Conservation (phyloP, 805 yeast species). For the Saccharomycopsis fibuligera region DNA sequence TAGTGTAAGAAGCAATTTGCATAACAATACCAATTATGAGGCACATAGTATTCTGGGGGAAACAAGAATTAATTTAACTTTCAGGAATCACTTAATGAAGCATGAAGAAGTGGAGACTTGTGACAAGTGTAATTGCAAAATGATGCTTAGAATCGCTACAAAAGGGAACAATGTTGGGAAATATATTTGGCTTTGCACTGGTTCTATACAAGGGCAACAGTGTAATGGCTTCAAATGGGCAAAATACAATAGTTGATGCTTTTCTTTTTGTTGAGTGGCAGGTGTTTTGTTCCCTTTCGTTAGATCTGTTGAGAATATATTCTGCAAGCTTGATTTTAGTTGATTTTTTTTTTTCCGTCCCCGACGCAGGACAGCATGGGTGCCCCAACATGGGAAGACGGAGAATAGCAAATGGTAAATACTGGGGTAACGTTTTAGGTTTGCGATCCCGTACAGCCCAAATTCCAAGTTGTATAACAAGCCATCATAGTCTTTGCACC, state of each 20-base stretch:
- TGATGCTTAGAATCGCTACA: conserved; percentile 52
- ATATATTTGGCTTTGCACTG: conserved; percentile 64
- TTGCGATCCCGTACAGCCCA: no score
- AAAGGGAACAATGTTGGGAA: conserved; percentile 44
- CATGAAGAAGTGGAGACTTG: conserved; percentile 39
- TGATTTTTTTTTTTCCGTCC: no score
- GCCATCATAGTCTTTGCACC: no score
- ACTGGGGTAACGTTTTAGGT: no score
- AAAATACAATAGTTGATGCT: neutral
- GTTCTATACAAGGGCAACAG: conserved; percentile 27
- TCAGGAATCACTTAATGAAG: conserved; percentile 43
- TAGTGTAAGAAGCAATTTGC: conserved; percentile 41
- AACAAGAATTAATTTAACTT: conserved; percentile 58
- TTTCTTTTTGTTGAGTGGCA: no score
- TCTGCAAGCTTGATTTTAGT: no score
- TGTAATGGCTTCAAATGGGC: conserved; percentile 10
- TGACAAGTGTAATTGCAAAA: conserved; percentile 31
- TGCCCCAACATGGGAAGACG: no score
- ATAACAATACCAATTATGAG: conserved; percentile 29
- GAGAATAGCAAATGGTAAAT: no score
- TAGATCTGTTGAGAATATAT: no score
- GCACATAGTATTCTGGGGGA: conserved; percentile 44
- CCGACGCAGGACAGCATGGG: no score
- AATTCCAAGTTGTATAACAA: no score
- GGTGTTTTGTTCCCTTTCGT: no score